A percentile compares a stretch with the other conserved stretches of the same genome.
Conservation (phyloP, 495 filamentous ascomycete species). For the Lepidopterella palustris region DNA sequence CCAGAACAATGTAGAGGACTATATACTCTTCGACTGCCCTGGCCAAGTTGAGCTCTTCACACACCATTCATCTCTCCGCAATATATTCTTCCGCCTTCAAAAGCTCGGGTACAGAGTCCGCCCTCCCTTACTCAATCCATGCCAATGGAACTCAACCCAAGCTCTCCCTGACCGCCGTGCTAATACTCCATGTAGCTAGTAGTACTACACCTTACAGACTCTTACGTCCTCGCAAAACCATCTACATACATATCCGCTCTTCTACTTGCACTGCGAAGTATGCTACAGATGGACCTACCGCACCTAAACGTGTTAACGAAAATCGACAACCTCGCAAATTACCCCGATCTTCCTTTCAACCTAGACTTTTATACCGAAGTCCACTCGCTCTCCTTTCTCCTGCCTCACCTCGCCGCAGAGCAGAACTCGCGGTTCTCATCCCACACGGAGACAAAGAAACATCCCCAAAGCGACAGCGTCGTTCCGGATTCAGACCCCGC, state of each 20-base stretch:
- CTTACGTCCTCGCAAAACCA: conserved; percentile 81
- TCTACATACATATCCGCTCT: conserved; percentile 92
- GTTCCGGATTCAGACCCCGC: conserved; percentile 43
- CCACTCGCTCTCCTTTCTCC: conserved; percentile 80
- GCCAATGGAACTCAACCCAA: neutral
- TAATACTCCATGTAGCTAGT: conserved; percentile 57
- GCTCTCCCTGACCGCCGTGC: neutral
- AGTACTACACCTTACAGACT: conserved; percentile 83
- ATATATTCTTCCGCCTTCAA: conserved; percentile 82
- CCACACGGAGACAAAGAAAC: too few relatives aligned
- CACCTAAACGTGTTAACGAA: conserved; percentile 95
- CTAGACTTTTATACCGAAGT: conserved; percentile 97
- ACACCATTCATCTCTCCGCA: conserved; percentile 81
- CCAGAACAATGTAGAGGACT: conserved; percentile 57
- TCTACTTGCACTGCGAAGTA: conserved; percentile 84
- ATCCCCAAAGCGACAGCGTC: conserved; percentile 46
- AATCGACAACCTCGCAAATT: conserved; percentile 81
- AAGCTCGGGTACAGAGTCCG: conserved; percentile 89
- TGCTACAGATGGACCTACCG: conserved; percentile 95
- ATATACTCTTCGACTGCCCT: conserved; percentile 91
- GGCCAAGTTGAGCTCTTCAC: conserved; percentile 97
- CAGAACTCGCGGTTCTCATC: conserved; percentile 17
- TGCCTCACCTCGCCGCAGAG: conserved; percentile 59
- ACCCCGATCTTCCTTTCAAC: conserved; percentile 81
- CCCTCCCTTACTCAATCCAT: conserved; percentile 25